phyloP scores from a whole-genome alignment of 495 filamentous ascomycete species.

The Penicillium desertorum region DNA sequence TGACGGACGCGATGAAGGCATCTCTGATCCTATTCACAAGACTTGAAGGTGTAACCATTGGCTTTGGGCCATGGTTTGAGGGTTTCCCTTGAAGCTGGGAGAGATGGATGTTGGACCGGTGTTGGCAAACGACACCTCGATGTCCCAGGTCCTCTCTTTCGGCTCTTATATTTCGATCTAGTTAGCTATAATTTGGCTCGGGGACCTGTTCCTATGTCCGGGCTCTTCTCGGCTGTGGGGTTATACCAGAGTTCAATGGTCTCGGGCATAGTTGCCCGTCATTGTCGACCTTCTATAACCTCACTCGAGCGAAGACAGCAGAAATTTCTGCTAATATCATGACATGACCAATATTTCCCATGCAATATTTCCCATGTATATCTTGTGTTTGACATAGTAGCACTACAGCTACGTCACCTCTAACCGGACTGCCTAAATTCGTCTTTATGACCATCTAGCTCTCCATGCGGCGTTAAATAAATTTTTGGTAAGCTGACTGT shows the following conservation, averaged over 20 bases:
- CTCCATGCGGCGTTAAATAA: neutral
- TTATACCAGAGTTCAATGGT: neutral
- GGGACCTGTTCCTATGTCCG: neutral
- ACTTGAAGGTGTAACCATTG: slow-evolving; percentile 45
- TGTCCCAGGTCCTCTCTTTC: neutral
- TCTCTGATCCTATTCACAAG: slow-evolving; percentile 71
- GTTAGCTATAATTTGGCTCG: neutral
- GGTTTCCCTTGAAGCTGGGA: neutral
- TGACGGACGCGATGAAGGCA: slow-evolving; percentile 95
- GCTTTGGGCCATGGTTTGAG: slow-evolving; percentile 10
- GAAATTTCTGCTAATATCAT: no score
- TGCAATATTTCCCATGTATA: neutral
- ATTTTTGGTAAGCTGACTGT: neutral
- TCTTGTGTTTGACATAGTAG: neutral
- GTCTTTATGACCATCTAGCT: neutral
- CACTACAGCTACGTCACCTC: neutral
- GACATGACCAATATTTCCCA: no score
- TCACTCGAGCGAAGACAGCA: neutral
- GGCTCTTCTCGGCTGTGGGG: neutral
- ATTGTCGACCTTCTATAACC: neutral
- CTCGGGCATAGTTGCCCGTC: neutral
- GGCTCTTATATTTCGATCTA: neutral
- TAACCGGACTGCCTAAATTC: no score
- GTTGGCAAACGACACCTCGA: slow-evolving; percentile 11
- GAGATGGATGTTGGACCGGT: slow-evolving; percentile 7